Conservation (phyloP, 257 asterid species). For the Gentiana dahurica region DNA sequence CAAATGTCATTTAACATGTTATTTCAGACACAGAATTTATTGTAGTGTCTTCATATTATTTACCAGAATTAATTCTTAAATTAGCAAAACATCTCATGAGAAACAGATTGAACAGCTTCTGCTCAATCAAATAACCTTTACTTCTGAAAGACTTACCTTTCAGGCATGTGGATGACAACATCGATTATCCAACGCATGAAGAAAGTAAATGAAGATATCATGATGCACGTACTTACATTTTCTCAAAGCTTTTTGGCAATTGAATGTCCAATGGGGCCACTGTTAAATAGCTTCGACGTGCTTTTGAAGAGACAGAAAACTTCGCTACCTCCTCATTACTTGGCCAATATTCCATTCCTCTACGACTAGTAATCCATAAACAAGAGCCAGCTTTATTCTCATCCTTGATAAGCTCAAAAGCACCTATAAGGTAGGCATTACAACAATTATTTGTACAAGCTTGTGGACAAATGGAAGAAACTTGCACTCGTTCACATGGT, state of each 20-base stretch:
- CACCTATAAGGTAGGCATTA: constrained; percentile 41
- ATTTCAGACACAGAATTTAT: too few species aligned
- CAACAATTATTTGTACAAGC: constrained; percentile 13
- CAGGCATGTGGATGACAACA: too few species aligned
- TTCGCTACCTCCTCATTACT: constrained; percentile 78
- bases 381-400: constrained; percentile 92
- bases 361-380: constrained; percentile 78
- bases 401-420: constrained; percentile 68
- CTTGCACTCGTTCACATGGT: neutral
- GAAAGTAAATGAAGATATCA: neutral
- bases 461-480: neutral
- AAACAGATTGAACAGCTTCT: too few species aligned
- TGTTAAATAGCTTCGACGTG: constrained; percentile 31
- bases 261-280: constrained; percentile 40
- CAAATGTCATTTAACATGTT: too few species aligned
- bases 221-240: constrained; percentile 44
- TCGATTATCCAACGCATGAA: too few species aligned
- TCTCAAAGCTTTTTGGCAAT: constrained; percentile 67
- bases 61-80: too few species aligned
- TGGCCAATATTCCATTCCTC: constrained; percentile 94
- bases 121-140: too few species aligned
- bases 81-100: too few species aligned
- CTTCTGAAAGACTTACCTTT: too few species aligned
- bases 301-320: constrained; percentile 30
- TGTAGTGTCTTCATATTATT: too few species aligned